These are phyloP conservation scores for Citrus maxima DNA, from an alignment of 345 rosid species.

Conservation along the genomic window DNA sequence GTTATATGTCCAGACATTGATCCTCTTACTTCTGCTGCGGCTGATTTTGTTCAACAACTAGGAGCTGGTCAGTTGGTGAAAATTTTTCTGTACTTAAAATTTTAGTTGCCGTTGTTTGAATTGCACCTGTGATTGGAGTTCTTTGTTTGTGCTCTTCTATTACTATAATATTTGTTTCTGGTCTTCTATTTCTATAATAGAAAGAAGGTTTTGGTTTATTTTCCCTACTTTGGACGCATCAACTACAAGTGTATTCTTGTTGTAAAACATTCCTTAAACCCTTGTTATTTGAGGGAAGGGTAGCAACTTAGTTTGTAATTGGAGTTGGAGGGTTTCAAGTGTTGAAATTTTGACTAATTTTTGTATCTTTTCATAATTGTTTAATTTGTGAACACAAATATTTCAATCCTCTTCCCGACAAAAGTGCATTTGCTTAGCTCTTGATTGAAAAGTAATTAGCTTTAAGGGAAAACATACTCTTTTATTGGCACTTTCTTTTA, in stretches of 20 bases:
- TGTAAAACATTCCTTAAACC: neutral
- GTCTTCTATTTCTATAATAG: neutral
- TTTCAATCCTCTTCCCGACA: neutral
- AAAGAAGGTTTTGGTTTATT: neutral
- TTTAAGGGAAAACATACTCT: neutral
- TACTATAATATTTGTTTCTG: no score
- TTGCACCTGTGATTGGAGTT: neutral
- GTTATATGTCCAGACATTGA: constrained; percentile 96
- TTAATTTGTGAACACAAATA: neutral
- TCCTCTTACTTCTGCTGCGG: constrained; percentile 86
- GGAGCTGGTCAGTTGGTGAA: constrained; percentile 70
- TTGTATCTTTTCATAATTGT: neutral
- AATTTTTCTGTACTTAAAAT: neutral
- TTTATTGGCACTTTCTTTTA: neutral
- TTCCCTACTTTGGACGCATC: neutral
- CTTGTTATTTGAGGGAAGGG: neutral
- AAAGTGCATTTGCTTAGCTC: neutral
- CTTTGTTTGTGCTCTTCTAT: neutral
- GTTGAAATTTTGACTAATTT: neutral
- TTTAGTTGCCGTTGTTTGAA: neutral
- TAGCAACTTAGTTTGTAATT: neutral
- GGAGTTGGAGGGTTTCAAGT: neutral
- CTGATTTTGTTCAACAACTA: constrained; percentile 95
- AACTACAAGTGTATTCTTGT: neutral
- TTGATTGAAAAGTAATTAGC: neutral